Base-by-base conservation (phyloP, 2,329 filamentous ascomycete genomes). In the Cadophora gregata region DNA sequence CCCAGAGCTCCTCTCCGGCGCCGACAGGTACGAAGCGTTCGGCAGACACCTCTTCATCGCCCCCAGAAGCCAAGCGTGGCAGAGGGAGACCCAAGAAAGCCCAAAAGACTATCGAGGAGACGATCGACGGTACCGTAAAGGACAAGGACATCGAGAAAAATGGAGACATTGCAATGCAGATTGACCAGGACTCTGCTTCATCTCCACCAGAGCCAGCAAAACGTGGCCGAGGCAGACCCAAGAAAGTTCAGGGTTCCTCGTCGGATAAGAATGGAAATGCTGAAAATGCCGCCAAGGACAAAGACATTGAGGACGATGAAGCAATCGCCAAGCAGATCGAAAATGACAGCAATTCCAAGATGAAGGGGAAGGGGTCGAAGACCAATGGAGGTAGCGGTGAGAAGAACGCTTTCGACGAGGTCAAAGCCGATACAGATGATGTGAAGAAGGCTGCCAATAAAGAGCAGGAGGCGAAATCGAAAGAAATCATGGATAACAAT, bases 351-450 rank as follows among this genome's bases (percentile, higher is more conserved):
- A 31, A 36, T n/a, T 10, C 14, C 21, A 56, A 66, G 19, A 3
- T 1, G 16, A 16, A 59, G 3, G 27, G 48, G 33, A 33, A 42
- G 2, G 51, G 51, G 51, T n/a, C 59, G 21, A 36, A 63, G 19
- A n/a, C 24, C 38, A 47, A 67, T 59, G 31, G 69, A 72, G 42
- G 72, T 12, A 33, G 73, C 51, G 70, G 55, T 38, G 67, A 61
- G 60, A 73, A 59, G 68, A 73, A 77, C 53, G 72, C 68, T 21
- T 70, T 75, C 63, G 75, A 77, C 21, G 71, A 76, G 48, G 76
- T 77, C 62, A 74, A 75, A 55, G 75, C 76, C 42, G 74, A 76
- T 65, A 53, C 65, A 14, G 64, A 51, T 16, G 67, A 72, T 25
- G 73, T 74, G 16, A 73, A 77, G 50, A 59, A 75, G 59, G 68